Percentiles rank a stretch among this genome's conserved stretches.
Conservation (phyloP, 2,329 filamentous ascomycete species). For the Polychaeton citri region DNA sequence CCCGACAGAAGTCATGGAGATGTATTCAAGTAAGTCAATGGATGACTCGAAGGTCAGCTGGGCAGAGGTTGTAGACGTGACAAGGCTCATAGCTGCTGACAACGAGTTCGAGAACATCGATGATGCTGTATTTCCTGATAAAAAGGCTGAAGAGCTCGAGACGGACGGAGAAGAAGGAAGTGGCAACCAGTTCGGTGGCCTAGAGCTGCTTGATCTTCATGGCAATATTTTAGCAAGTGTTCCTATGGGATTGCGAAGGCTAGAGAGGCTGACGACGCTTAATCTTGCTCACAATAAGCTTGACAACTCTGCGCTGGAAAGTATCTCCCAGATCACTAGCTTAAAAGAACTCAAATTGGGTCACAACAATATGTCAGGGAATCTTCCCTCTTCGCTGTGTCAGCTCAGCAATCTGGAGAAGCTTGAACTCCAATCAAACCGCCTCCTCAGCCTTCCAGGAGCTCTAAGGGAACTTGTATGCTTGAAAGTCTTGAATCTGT, state of each 20-base stretch:
- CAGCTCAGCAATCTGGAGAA: constrained; percentile 58
- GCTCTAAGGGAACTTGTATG: constrained; percentile 52
- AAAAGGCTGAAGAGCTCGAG: constrained; percentile 37
- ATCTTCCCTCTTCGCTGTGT: constrained; percentile 50
- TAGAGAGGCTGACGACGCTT: constrained; percentile 62
- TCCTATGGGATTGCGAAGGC: constrained; percentile 60
- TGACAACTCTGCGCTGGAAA: constrained; percentile 54
- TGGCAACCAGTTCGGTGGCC: constrained; percentile 65
- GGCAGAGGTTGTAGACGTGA: constrained; percentile 85
- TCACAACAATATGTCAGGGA: constrained; percentile 60
- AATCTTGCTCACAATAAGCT: constrained; percentile 72
- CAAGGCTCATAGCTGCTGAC: constrained; percentile 72
- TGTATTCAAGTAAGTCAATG: constrained; percentile 70
- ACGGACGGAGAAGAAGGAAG: constrained; percentile 54
- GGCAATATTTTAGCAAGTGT: constrained; percentile 63
- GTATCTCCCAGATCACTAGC: constrained; percentile 58
- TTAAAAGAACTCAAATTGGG: constrained; percentile 72
- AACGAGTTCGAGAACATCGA: constrained; percentile 70
- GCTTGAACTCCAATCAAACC: constrained; percentile 71
- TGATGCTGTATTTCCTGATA: constrained; percentile 68
- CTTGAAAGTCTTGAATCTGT: constrained; percentile 65
- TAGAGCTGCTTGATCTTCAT: constrained; percentile 75
- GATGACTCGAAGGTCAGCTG: constrained; percentile 55
- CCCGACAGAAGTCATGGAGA: constrained; percentile 69
- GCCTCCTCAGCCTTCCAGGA: constrained; percentile 56